Percentiles rank a stretch among this genome's conserved stretches.
phyloP scores from a whole-genome alignment of 345 rosid genomes.

The Balakata baccata region DNA sequence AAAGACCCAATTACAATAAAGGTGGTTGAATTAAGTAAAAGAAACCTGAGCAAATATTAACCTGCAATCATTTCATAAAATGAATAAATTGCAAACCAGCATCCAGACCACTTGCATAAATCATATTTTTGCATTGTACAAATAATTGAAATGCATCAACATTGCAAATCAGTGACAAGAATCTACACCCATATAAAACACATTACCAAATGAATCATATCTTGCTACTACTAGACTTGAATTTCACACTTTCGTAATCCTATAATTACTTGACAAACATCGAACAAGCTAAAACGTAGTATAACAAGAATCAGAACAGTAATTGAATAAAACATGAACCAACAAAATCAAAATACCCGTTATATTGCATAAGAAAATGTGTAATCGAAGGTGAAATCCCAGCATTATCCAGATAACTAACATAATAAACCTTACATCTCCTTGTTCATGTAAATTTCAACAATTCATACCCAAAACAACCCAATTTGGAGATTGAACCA shows the following conservation, averaged over 20 bases:
- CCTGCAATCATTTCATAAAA: not conserved
- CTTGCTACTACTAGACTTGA: no score
- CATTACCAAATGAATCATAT: no score
- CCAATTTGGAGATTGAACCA: no score
- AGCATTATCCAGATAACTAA: conserved; percentile 13
- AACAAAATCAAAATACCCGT: not conserved
- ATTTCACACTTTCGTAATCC: not conserved
- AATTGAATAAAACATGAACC: not conserved
- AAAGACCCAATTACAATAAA: not conserved
- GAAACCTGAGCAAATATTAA: not conserved
- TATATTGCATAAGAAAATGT: conserved; percentile 1
- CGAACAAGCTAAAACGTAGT: not conserved
- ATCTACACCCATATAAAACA: not conserved
- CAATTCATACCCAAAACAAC: conserved; percentile 10
- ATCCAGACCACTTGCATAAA: no score
- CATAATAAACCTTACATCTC: conserved; percentile 24
- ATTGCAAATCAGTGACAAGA: not conserved
- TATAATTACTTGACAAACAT: not conserved
- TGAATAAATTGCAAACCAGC: not conserved
- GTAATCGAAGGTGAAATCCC: not conserved
- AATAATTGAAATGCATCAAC: no score
- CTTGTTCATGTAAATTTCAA: conserved; percentile 17
- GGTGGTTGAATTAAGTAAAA: not conserved
- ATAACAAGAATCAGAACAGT: not conserved
- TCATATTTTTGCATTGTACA: no score